Percentiles rank a stretch among this genome's conserved stretches.
These are phyloP conservation scores for Fusarium sp. DNA, from an alignment of 2,329 filamentous ascomycete species.

Conservation along the genomic window DNA sequence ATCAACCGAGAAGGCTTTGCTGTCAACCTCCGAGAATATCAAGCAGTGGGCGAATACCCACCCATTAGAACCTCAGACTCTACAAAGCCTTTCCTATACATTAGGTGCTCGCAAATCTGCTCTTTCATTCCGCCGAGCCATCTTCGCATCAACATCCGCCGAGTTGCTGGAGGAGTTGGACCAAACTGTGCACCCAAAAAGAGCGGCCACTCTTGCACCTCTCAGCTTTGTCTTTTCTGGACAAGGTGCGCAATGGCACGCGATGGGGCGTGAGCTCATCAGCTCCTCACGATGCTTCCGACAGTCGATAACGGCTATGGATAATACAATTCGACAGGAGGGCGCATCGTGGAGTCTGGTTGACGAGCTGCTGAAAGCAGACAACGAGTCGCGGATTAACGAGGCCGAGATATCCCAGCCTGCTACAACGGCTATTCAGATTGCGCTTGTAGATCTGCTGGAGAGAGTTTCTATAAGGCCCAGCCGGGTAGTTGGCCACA, in stretches of 20 bases:
- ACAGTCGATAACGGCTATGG: constrained; percentile 2
- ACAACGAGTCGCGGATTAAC: background rate
- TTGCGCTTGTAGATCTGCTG: constrained; percentile 7
- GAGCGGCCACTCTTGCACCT: background rate
- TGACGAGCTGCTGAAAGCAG: background rate
- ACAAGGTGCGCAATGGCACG: constrained; percentile 11
- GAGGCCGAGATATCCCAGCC: constrained; percentile 11
- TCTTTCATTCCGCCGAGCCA: constrained; percentile 4
- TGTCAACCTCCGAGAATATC: background rate
- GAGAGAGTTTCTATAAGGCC: background rate
- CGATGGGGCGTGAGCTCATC: constrained; percentile 4
- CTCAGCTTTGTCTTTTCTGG: constrained; percentile 8
- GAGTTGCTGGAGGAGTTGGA: background rate
- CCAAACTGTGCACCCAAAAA: background rate
- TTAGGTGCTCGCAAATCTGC: background rate
- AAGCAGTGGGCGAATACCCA: constrained; percentile 1
- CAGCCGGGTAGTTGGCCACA: constrained; percentile 4
- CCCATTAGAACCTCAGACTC: background rate
- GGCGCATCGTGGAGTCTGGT: background rate
- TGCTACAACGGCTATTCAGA: constrained; percentile 8
- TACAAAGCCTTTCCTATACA: background rate
- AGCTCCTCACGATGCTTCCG: background rate
- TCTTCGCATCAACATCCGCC: background rate
- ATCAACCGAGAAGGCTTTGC: constrained; percentile 8
- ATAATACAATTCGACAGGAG: background rate